A percentile compares a stretch with the other conserved stretches of the same genome.
These are phyloP conservation scores for Podaxis pistillaris DNA, from an alignment of 768 basidiomycete species.

Conservation along the genomic window DNA sequence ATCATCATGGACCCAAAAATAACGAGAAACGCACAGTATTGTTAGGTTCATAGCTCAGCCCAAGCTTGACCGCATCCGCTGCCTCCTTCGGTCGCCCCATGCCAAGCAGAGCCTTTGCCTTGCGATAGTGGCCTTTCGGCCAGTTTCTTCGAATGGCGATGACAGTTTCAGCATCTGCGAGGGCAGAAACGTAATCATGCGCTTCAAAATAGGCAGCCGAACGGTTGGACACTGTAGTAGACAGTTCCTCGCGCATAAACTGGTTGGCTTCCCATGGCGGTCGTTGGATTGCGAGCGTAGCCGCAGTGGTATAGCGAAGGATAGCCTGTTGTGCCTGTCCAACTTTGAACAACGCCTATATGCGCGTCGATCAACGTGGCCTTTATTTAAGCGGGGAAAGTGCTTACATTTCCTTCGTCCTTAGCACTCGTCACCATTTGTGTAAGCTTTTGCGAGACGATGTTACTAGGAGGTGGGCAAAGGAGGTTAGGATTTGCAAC, in stretches of 20 bases:
- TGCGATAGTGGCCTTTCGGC: slow-evolving; percentile 96
- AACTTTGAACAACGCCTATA: slow-evolving; percentile 74
- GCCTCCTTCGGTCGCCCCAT: slow-evolving; percentile 72
- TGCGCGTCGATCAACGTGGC: slow-evolving; percentile 22
- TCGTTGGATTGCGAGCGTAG: slow-evolving; percentile 72
- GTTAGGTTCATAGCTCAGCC: slow-evolving; percentile 76
- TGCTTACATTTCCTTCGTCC: slow-evolving; percentile 91
- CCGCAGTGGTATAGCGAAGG: slow-evolving; percentile 75
- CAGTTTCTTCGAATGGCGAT: slow-evolving; percentile 81
- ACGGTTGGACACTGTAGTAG: slow-evolving; percentile 87
- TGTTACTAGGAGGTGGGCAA: slow-evolving; percentile 79
- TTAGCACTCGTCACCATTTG: slow-evolving; percentile 76
- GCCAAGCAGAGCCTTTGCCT: slow-evolving; percentile 83
- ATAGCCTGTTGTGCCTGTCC: slow-evolving; percentile 72
- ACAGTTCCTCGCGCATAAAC: slow-evolving; percentile 86
- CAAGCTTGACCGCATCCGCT: slow-evolving; percentile 76
- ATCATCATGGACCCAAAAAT: not conserved
- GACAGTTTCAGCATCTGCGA: slow-evolving; percentile 91
- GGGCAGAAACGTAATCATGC: slow-evolving; percentile 71
- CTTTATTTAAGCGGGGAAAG: not conserved
- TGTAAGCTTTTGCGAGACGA: slow-evolving; percentile 73
- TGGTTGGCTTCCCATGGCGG: slow-evolving; percentile 88
- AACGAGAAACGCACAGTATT: slow-evolving; percentile 36
- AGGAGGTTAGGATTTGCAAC: slow-evolving; percentile 65
- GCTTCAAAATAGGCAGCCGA: slow-evolving; percentile 82